Conservation (phyloP, 2,329 filamentous ascomycete genomes). For the Aspergillus sp. region DNA sequence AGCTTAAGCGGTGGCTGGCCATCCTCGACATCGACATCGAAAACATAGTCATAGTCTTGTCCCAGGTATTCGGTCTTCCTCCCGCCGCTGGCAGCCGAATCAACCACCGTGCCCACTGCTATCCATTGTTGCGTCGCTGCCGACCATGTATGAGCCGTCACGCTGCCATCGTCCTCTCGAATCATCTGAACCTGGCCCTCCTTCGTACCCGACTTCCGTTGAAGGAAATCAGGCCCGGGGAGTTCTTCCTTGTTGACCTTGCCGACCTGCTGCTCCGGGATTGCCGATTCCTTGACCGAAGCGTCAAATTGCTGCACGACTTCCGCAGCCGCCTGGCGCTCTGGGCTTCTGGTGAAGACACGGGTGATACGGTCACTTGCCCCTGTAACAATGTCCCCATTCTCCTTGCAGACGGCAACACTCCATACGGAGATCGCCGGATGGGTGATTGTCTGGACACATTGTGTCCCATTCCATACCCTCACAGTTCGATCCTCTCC, state of each 20-base stretch:
- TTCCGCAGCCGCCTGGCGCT: slow-evolving; percentile 60
- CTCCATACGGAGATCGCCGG: slow-evolving; percentile 95
- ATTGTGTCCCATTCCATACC: slow-evolving; percentile 74
- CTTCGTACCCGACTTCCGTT: slow-evolving; percentile 76
- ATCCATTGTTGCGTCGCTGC: slow-evolving; percentile 63
- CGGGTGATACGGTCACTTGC: slow-evolving; percentile 81
- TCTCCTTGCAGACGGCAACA: slow-evolving; percentile 71
- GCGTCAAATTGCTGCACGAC: slow-evolving; percentile 68
- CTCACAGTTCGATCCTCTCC: slow-evolving; percentile 91
- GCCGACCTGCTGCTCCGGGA: slow-evolving; percentile 75
- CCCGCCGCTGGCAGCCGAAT: slow-evolving; percentile 73
- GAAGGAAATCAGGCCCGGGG: slow-evolving; percentile 78
- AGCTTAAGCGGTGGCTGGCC: slow-evolving; percentile 86
- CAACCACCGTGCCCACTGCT: slow-evolving; percentile 88
- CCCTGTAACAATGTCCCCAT: slow-evolving; percentile 86
- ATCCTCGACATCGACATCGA: slow-evolving; percentile 92
- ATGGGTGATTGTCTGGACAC: slow-evolving; percentile 91
- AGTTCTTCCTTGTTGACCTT: slow-evolving; percentile 86
- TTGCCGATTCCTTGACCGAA: slow-evolving; percentile 70
- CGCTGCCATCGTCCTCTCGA: slow-evolving; percentile 65
- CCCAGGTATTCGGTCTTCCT: slow-evolving; percentile 69
- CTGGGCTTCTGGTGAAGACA: slow-evolving; percentile 65
- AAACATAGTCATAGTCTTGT: slow-evolving; percentile 90
- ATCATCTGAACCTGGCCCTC: slow-evolving; percentile 95
- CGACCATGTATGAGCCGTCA: slow-evolving; percentile 88